Evolutionary conservation across 2,329 filamentous ascomycete genomes (phyloP).

Genomic region (Hypoxylon sp.): DNA sequence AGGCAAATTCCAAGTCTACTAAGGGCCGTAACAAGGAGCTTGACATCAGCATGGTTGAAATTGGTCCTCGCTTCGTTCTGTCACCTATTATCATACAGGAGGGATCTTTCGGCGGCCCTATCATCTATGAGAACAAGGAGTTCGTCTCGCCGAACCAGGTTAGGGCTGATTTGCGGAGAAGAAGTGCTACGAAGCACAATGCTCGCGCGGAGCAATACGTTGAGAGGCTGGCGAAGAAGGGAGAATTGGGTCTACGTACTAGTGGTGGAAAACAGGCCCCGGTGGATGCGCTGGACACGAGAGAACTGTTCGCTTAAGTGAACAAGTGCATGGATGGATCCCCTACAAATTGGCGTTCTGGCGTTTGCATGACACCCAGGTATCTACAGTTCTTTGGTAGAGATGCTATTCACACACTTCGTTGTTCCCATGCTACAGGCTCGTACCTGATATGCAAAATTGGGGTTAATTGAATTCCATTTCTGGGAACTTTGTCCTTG

Average conservation of each 20-base stretch:
- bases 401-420: slow-evolving; percentile 25
- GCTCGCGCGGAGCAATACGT: slow-evolving; percentile 80
- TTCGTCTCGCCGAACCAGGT: slow-evolving; percentile 98
- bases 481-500: background rate
- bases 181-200: slow-evolving; percentile 84
- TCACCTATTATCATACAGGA: slow-evolving; percentile 95
- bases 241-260: slow-evolving; percentile 80
- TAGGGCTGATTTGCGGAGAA: slow-evolving; percentile 81
- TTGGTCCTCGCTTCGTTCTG: slow-evolving; percentile 92
- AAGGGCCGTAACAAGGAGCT: slow-evolving; percentile 70
- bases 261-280: slow-evolving; percentile 74
- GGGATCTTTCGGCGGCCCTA: slow-evolving; percentile 93
- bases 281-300: slow-evolving; percentile 81
- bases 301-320: slow-evolving; percentile 80
- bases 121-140: slow-evolving; percentile 98
- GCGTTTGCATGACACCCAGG: slow-evolving; percentile 46
- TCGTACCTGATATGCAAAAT: background rate
- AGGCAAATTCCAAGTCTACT: slow-evolving; percentile 58
- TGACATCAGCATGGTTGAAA: slow-evolving; percentile 88
- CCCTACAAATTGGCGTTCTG: slow-evolving; percentile 46
- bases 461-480: background rate
- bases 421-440: slow-evolving; percentile 2
- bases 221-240: slow-evolving; percentile 81
- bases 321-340: slow-evolving; percentile 7
- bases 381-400: slow-evolving; percentile 29